Evolutionary conservation across 2,329 filamentous ascomycete genomes (phyloP).

Genomic region (Pestalotiopsis sp.): DNA sequence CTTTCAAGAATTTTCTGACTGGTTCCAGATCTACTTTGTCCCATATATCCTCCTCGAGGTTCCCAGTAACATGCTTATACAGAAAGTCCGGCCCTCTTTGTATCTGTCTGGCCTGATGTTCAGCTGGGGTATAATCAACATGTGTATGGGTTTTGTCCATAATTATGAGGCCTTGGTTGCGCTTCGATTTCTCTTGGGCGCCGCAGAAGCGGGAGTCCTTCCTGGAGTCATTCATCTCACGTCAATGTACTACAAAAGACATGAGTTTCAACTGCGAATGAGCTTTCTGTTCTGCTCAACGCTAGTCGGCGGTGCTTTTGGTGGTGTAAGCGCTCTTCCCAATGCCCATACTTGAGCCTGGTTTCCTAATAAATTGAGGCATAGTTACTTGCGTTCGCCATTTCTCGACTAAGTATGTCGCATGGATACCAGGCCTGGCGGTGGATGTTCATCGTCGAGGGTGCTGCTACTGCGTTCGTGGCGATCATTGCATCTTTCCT

Average conservation of each 20-base stretch:
- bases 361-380: neutral
- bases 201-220: slow-evolving; percentile 48
- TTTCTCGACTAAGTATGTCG: slow-evolving; percentile 44
- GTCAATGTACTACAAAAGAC: slow-evolving; percentile 50
- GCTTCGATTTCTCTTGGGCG: slow-evolving; percentile 45
- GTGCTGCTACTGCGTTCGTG: slow-evolving; percentile 36
- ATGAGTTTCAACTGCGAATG: slow-evolving; percentile 50
- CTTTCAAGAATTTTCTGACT: neutral
- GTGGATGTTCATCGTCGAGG: slow-evolving; percentile 47
- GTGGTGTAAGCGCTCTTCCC: slow-evolving; percentile 31
- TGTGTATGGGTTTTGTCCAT: slow-evolving; percentile 47
- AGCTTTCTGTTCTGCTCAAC: slow-evolving; percentile 45
- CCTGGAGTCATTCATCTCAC: slow-evolving; percentile 48
- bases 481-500: slow-evolving; percentile 38
- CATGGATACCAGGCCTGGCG: slow-evolving; percentile 47
- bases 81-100: slow-evolving; percentile 39
- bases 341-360: too few relatives aligned
- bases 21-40: slow-evolving; percentile 34
- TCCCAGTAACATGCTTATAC: slow-evolving; percentile 47
- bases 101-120: slow-evolving; percentile 41
- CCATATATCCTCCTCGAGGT: slow-evolving; percentile 47
- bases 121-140: slow-evolving; percentile 47
- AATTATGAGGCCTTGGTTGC: slow-evolving; percentile 39
- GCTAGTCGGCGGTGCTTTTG: slow-evolving; percentile 43
- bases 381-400: slow-evolving; percentile 48